Conservation (phyloP, 495 filamentous ascomycete species). For the Penicillium coprophilum region DNA sequence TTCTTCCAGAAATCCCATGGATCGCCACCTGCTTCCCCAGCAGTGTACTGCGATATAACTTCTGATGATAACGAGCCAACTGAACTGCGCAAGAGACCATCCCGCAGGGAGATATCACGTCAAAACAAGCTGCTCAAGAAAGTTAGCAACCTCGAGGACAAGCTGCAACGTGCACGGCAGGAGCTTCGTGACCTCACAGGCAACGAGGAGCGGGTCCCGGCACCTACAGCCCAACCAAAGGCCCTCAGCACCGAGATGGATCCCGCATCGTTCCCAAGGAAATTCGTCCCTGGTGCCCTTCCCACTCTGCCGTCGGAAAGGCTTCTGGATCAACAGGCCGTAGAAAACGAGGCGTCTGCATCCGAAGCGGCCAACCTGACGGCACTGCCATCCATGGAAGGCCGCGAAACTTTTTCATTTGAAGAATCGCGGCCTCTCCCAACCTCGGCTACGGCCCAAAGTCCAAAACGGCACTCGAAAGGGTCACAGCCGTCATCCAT, state of each 20-base stretch:
- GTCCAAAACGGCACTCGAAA: conserved; percentile 25
- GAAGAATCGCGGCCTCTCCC: conserved; percentile 11
- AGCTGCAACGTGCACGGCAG: conserved; percentile 56
- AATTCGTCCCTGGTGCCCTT: conserved; percentile 56
- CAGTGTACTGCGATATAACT: conserved; percentile 22
- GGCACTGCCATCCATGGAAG: conserved; percentile 22
- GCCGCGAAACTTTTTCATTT: conserved; percentile 15
- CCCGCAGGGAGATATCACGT: conserved; percentile 59
- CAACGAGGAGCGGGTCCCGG: conserved; percentile 37
- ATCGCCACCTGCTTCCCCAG: conserved; percentile 7
- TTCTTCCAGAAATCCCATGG: conserved; percentile 29
- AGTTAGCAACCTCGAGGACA: conserved; percentile 65
- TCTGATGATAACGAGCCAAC: conserved; percentile 32
- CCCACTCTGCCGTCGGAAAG: conserved; percentile 61
- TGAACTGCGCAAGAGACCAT: conserved; percentile 50
- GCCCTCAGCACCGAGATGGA: conserved; percentile 34
- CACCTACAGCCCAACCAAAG: conserved; percentile 20
- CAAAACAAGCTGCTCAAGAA: conserved; percentile 62
- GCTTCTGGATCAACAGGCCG: conserved; percentile 40
- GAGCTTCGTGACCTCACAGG: conserved; percentile 54
- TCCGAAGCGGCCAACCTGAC: conserved; percentile 11
- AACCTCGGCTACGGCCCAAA: conserved; percentile 14
- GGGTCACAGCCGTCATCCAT: conserved; percentile 23
- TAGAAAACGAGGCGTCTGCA: conserved; percentile 10
- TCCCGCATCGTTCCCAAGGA: conserved; percentile 39